Percentiles rank a stretch among this genome's conserved stretches.
These are phyloP conservation scores for Chrysoporthe deuterocubensis DNA, from an alignment of 2,329 filamentous ascomycete species.

Conservation along the genomic window DNA sequence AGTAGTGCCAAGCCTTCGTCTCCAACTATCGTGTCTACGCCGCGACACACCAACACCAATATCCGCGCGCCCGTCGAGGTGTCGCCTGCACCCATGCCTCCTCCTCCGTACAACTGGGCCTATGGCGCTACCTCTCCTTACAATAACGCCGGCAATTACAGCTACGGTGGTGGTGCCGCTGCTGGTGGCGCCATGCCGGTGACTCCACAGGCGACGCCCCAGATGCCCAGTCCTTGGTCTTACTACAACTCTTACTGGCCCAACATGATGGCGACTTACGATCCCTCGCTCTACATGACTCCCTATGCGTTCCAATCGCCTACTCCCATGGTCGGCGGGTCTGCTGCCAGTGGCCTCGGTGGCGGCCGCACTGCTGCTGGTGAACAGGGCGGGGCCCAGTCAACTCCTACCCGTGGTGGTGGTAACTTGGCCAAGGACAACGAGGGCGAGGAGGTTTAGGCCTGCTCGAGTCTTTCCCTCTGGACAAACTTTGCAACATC, in stretches of 20 bases:
- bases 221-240: constrained; percentile 24
- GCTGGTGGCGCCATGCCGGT: constrained; percentile 14
- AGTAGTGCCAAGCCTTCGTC: not conserved
- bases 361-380: not conserved
- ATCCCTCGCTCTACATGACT: constrained; percentile 21
- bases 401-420: constrained; percentile 21
- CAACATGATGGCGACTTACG: constrained; percentile 17
- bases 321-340: constrained; percentile 15
- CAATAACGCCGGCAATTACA: constrained; percentile 9
- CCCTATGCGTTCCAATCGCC: constrained; percentile 20
- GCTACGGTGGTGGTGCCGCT: constrained; percentile 8
- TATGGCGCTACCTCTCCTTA: constrained; percentile 20
- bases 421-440: not conserved
- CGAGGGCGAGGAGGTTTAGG: not conserved
- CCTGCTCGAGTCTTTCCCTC: not conserved
- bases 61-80: constrained; percentile 7
- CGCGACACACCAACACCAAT: constrained; percentile 7
- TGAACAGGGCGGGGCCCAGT: not conserved
- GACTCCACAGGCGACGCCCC: constrained; percentile 23
- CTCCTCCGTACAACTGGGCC: constrained; percentile 17
- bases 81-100: constrained; percentile 21
- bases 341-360: not conserved
- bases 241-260: constrained; percentile 28
- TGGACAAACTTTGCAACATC: not conserved
- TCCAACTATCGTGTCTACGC: constrained; percentile 9